These are phyloP conservation scores for Flaveria sonorensis DNA, from an alignment of 129 eudicot genomes.

Conservation along the genomic window DNA sequence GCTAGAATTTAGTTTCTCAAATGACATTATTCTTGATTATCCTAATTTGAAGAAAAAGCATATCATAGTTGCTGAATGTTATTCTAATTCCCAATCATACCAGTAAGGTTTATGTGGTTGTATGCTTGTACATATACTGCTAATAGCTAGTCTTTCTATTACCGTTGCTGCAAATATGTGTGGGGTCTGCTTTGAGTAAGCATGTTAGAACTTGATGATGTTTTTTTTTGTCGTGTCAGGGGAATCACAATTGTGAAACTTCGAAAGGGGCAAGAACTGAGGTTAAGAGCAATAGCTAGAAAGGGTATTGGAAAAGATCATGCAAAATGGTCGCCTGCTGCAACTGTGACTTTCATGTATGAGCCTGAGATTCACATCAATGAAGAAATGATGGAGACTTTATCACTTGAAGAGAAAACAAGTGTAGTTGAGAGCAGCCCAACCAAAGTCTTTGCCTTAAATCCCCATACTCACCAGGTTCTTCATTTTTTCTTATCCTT, in stretches of 20 bases:
- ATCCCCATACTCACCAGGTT: conserved; percentile 71
- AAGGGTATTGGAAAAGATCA: conserved; percentile 99
- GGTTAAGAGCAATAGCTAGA: conserved; percentile 92
- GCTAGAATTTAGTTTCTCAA: not conserved
- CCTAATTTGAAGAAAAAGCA: not conserved
- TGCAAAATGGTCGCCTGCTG: conserved; percentile 99
- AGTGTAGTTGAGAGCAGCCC: conserved; percentile 89
- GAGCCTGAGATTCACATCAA: conserved; percentile 93
- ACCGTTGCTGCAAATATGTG: no score
- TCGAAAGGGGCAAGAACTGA: conserved; percentile 91
- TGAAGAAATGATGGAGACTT: conserved; percentile 88
- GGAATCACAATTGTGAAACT: conserved; percentile 95
- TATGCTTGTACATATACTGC: not conserved
- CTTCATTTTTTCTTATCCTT: not conserved
- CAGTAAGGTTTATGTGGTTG: not conserved
- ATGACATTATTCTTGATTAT: not conserved
- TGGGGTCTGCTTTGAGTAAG: not conserved
- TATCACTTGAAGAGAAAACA: conserved; percentile 71
- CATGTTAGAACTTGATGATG: not conserved
- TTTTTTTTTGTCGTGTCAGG: conserved; percentile 36
- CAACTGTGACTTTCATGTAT: conserved; percentile 98
- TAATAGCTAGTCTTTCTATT: not conserved
- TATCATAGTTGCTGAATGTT: not conserved
- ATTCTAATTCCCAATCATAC: not conserved
- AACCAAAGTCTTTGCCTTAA: conserved; percentile 83